These are phyloP conservation scores for Pneumocystis jirovecii DNA, from an alignment of 1,139 yeast species.

Conservation along the genomic window DNA sequence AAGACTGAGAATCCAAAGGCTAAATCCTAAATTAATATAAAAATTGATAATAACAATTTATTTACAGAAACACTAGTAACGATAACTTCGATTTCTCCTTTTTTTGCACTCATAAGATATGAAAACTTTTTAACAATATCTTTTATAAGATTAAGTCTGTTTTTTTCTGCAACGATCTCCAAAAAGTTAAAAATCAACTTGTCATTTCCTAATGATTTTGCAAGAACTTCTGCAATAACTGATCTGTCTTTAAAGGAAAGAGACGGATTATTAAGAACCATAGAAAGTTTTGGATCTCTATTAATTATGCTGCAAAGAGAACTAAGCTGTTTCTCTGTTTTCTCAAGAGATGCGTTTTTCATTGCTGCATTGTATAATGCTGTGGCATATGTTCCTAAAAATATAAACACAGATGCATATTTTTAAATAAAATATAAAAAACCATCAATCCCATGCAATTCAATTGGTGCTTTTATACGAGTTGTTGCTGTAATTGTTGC, in stretches of 20 bases:
- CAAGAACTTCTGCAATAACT: slow-evolving; percentile 47
- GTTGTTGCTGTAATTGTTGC: not conserved
- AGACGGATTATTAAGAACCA: slow-evolving; percentile 67
- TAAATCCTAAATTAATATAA: slow-evolving; percentile 4
- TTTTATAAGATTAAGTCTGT: slow-evolving; percentile 64
- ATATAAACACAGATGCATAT: not conserved
- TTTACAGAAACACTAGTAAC: slow-evolving; percentile 60
- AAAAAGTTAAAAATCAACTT: slow-evolving; percentile 67
- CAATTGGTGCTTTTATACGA: not conserved
- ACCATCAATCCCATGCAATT: not conserved
- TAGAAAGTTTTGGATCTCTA: slow-evolving; percentile 48
- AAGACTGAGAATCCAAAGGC: slow-evolving; percentile 67
- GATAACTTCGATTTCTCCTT: slow-evolving; percentile 84
- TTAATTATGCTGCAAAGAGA: slow-evolving; percentile 42
- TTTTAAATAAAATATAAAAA: not conserved
- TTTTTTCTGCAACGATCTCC: slow-evolving; percentile 80
- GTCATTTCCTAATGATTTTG: slow-evolving; percentile 40
- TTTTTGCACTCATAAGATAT: slow-evolving; percentile 71
- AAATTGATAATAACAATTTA: not conserved
- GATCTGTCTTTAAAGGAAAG: slow-evolving; percentile 62
- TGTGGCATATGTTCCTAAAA: slow-evolving; percentile 45
- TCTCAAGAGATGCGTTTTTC: slow-evolving; percentile 61
- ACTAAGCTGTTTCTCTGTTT: slow-evolving; percentile 53
- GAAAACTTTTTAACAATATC: slow-evolving; percentile 58
- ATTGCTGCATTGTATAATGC: slow-evolving; percentile 89